Base-by-base conservation (phyloP, 2,329 filamentous ascomycete genomes). In the Berkeleyomyces rouxiae region DNA sequence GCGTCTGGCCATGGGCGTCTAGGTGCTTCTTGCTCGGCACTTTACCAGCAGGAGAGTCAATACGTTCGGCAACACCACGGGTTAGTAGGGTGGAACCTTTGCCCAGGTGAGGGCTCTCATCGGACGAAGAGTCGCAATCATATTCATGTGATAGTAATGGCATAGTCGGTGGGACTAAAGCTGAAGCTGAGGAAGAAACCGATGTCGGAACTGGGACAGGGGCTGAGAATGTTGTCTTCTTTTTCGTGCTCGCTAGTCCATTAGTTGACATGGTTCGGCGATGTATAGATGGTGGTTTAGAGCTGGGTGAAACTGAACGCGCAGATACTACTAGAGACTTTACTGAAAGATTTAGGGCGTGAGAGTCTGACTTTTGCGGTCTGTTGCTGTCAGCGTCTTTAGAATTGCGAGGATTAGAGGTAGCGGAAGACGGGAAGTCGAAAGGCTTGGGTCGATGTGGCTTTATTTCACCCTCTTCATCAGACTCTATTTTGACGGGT, bases 1-100 rank as follows among this genome's bases (percentile, higher is more conserved):
- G 82, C 3, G 93, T 99, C 67, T 95, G 87, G 31, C 93, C 93
- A 71, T 95, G 95, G 62, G 90, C 88, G 73, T 97, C 93, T 31
- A 92, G 83, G 70, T 92, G 87, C 68, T 93, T 92, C 72, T 92
- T 95, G 70, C 89, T 87, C 1, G 83, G 82, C 0, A 75, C 76
- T 72, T 88, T 83, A 68, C 87, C 84, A 68, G 83, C 80, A 64
- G 87, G 79, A 59, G 88, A 84, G 67, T 84, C 78, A 68, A 82
- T 76, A 68, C 83, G 76, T 65, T 85, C 79, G 67, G 81, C 76
- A 3, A 80, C 78, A 9, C 77, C 75, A 6, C 82, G 79, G 0
- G 47, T 78, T 76, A 16, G 84, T 72, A 66, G 76, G 79, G 57
- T 81, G 79, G 61, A 82, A 69, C 66, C 82, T 82, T 77, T 80